Evolutionary conservation across 2,329 filamentous ascomycete species (phyloP), one percentile per base, ranked within the genome.

Genomic region (Fusarium newnesense): DNA sequence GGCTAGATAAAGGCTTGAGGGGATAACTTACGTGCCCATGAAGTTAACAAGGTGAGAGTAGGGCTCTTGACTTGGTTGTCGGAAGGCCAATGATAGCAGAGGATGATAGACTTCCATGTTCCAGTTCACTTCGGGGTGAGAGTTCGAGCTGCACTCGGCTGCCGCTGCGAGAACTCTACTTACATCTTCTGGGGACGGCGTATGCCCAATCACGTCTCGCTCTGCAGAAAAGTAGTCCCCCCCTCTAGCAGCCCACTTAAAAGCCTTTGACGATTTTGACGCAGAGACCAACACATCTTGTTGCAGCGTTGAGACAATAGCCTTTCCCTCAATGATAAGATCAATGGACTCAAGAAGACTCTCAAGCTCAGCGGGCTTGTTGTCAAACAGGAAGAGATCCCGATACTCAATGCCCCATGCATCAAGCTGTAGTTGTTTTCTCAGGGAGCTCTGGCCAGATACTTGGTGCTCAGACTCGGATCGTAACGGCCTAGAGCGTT

Each of bases 1-100:
- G 32, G n/a, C 13, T 32, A 7, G 34, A n/a, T 34, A 21, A 49
- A 9, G 8, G 12, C 9, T 47, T 18, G 11, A 10, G 39, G n/a
- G 7, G 37, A 19, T n/a, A 11, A 34, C 61, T 19, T 49, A 69
- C 69, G 57, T 50, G 58, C 65, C 42, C 53, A 63, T 66, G 36
- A 72, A 72, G 53, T 69, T 66, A 13, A 72, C 47, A 8, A 72
- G 46, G 30, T 72, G 69, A 9, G 34, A 34, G 18, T 43, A 63
- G 15, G 30, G 16, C 7, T 21, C 32, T 49, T 65, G 46, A 24
- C 32, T 49, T 65, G 46, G 5, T 21, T 57, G 61, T 5, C 54
- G 69, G 43, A 71, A 24, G 10, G 65, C 68, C 30, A 70, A n/a
- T n/a, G 53, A 36, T 18, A 71, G 24, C 13, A 71, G 50, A 11